These are phyloP conservation scores for Tuber calosporum DNA, from an alignment of 495 filamentous ascomycete species.

Conservation along the genomic window DNA sequence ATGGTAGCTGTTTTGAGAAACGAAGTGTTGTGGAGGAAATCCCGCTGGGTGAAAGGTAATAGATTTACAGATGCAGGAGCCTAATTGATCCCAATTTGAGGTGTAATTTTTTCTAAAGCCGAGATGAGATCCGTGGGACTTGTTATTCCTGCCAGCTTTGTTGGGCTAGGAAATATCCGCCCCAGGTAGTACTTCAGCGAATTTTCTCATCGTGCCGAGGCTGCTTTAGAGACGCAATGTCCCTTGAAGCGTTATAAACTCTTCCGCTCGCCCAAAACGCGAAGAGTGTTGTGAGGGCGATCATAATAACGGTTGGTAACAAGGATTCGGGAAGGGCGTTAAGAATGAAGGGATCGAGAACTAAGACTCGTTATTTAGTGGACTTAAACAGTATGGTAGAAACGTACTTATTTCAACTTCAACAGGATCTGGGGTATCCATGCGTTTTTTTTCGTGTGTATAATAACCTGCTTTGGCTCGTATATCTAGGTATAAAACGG, in stretches of 20 bases:
- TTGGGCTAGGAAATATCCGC: not conserved
- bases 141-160: not conserved
- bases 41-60: not conserved
- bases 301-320: conserved; percentile 57
- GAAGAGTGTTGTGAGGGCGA: conserved; percentile 50
- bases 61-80: not conserved
- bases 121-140: not conserved
- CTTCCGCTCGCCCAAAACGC: conserved; percentile 33
- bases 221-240: conserved; percentile 11
- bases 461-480: conserved; percentile 76
- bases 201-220: not conserved
- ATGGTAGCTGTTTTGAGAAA: not conserved
- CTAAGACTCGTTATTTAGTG: conserved; percentile 44
- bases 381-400: conserved; percentile 7
- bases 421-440: conserved; percentile 68
- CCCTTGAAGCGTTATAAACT: conserved; percentile 26
- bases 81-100: not conserved
- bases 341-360: conserved; percentile 70
- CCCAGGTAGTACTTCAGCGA: not conserved
- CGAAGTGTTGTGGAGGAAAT: not conserved
- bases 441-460: conserved; percentile 62
- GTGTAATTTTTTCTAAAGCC: not conserved
- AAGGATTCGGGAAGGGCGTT: conserved; percentile 67
- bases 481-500: conserved; percentile 70
- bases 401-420: conserved; percentile 63